phyloP scores from a whole-genome alignment of 352 stramenopile species.

The Globisporangium polare region DNA sequence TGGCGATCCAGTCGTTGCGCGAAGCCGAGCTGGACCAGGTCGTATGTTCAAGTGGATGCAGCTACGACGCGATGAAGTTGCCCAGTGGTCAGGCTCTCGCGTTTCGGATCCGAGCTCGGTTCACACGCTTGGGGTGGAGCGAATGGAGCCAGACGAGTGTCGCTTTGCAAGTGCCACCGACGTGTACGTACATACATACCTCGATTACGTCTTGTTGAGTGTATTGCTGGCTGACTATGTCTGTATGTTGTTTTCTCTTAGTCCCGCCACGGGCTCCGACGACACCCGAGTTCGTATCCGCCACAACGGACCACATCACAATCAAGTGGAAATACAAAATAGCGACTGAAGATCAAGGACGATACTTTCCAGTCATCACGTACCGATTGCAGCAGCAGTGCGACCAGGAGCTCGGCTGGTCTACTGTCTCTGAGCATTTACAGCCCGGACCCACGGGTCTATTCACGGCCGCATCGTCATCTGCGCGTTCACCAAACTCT shows the following conservation, averaged over 20 bases:
- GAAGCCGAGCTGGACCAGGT: constrained; percentile 20
- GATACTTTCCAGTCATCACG: constrained; percentile 35
- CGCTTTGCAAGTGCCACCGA: constrained; percentile 32
- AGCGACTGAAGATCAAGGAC: not conserved
- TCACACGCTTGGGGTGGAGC: constrained; percentile 32
- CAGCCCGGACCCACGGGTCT: constrained; percentile 18
- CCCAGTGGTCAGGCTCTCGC: constrained; percentile 28
- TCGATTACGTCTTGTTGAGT: not conserved
- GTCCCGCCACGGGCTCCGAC: constrained; percentile 34
- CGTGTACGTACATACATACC: constrained; percentile 12
- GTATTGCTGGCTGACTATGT: not conserved
- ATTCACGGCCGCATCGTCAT: constrained; percentile 29
- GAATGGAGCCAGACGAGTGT: constrained; percentile 47
- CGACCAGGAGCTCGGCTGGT: constrained; percentile 40
- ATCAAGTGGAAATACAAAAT: constrained; percentile 33
- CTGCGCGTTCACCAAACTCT: constrained; percentile 30
- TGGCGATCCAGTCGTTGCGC: constrained; percentile 39
- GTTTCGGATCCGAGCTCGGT: constrained; percentile 52
- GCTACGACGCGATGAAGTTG: constrained; percentile 18
- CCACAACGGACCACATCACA: constrained; percentile 28
- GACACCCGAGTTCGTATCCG: constrained; percentile 33
- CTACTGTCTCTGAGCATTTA: constrained; percentile 26
- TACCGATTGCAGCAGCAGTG: constrained; percentile 59
- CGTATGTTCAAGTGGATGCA: constrained; percentile 25
- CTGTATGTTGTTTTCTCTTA: not conserved